Conservation (phyloP, 2,329 filamentous ascomycete species). For the Trichoderma sp. region DNA sequence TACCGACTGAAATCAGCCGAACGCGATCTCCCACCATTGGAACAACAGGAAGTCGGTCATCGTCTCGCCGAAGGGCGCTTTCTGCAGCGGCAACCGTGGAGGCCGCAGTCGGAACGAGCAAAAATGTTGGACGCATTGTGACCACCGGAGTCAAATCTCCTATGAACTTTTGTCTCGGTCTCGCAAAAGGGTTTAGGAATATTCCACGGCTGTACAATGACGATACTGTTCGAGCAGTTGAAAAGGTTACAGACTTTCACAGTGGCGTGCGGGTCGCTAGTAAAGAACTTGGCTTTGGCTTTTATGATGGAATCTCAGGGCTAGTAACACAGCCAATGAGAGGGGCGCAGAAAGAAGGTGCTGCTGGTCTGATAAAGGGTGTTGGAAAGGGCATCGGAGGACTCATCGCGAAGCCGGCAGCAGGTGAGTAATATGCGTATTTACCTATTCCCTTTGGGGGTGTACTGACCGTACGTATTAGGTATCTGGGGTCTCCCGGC, state of each 20-base stretch:
- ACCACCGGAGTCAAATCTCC: constrained; percentile 74
- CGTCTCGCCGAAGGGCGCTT: background rate
- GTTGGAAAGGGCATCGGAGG: constrained; percentile 82
- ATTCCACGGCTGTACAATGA: constrained; percentile 83
- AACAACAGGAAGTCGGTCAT: constrained; percentile 1
- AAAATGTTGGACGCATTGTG: constrained; percentile 68
- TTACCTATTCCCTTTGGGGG: background rate
- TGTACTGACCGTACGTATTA: constrained; percentile 23
- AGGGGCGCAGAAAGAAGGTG: constrained; percentile 49
- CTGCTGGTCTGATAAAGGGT: constrained; percentile 67
- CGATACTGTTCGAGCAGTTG: constrained; percentile 71
- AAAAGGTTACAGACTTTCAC: constrained; percentile 73
- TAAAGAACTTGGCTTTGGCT: constrained; percentile 71
- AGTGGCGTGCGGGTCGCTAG: constrained; percentile 75
- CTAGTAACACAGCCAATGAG: constrained; percentile 73
- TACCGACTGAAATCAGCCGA: background rate
- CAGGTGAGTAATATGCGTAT: constrained; percentile 51
- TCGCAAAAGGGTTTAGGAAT: constrained; percentile 86
- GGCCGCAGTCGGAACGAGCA: constrained; percentile 61
- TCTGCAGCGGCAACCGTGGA: constrained; percentile 43
- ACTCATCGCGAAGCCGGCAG: constrained; percentile 75
- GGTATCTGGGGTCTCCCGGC: constrained; percentile 70
- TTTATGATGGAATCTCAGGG: constrained; percentile 80
- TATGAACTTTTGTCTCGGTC: constrained; percentile 77
- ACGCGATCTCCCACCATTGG: constrained; percentile 8